A percentile compares a stretch with the other conserved stretches of the same genome.
Evolutionary conservation across 2,329 filamentous ascomycete species (phyloP).

Genomic region (Diplodia seriata): DNA sequence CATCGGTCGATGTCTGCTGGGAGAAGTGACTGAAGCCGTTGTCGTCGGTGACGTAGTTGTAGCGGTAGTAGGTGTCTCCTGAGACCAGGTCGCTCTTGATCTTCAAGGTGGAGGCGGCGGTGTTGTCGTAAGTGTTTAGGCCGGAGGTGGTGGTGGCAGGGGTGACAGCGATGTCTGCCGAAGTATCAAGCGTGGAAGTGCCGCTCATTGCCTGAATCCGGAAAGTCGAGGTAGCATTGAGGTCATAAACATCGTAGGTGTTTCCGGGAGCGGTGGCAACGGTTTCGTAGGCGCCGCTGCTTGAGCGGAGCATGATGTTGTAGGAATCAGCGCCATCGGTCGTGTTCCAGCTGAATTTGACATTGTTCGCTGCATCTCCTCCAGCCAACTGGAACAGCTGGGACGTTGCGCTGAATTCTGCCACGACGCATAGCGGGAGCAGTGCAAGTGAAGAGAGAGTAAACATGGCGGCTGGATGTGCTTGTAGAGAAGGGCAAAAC

Average conservation of each 20-base stretch:
- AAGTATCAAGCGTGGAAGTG: conserved; percentile 29
- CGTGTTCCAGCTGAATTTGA: conserved; percentile 35
- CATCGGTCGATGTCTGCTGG: conserved; percentile 36
- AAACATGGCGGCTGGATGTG: neutral
- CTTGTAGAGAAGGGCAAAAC: neutral
- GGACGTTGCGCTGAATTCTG: conserved; percentile 35
- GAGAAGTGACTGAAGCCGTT: conserved; percentile 35
- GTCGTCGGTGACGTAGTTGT: conserved; percentile 35
- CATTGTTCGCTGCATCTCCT: conserved; percentile 34
- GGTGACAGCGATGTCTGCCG: conserved; percentile 27
- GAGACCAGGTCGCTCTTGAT: conserved; percentile 34
- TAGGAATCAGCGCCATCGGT: conserved; percentile 33
- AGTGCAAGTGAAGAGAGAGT: neutral
- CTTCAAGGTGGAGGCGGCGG: conserved; percentile 14
- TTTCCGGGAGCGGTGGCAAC: conserved; percentile 33
- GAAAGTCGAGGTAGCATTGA: conserved; percentile 26
- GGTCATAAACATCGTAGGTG: conserved; percentile 34
- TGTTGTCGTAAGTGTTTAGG: conserved; percentile 37
- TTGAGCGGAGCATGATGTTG: conserved; percentile 31
- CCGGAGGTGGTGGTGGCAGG: conserved; percentile 29
- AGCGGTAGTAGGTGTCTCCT: conserved; percentile 34
- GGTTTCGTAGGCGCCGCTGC: conserved; percentile 31
- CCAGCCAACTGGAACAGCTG: conserved; percentile 36
- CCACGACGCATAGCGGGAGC: conserved; percentile 13
- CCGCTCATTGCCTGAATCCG: conserved; percentile 32